These are phyloP conservation scores for Chlamydomonas applanata DNA, from an alignment of 139 green algal species.

Conservation along the genomic window DNA sequence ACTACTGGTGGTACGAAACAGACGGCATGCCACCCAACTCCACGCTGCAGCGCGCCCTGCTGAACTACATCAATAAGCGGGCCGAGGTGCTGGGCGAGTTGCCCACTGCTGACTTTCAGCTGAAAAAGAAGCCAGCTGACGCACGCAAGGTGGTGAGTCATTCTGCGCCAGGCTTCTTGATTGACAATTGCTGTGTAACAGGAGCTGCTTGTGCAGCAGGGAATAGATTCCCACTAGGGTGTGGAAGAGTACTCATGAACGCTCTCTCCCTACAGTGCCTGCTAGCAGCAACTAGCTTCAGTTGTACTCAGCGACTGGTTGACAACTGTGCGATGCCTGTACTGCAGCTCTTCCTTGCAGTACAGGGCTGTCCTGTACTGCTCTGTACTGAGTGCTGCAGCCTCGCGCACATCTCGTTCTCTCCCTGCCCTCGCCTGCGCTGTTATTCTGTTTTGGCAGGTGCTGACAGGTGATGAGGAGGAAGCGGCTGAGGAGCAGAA, in stretches of 20 bases:
- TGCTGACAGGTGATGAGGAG: neutral
- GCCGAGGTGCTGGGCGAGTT: constrained; percentile 14
- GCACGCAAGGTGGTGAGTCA: neutral
- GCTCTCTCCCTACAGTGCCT: too few relatives aligned
- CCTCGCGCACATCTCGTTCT: neutral
- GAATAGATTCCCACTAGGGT: too few relatives aligned
- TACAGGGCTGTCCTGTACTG: too few relatives aligned
- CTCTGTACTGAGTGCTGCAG: neutral
- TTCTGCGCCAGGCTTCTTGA: too few relatives aligned
- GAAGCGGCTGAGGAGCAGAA: neutral
- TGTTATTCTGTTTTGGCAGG: neutral
- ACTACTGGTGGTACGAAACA: neutral
- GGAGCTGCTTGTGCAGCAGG: too few relatives aligned
- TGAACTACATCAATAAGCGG: constrained; percentile 17
- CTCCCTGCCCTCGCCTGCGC: too few relatives aligned
- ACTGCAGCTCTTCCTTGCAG: too few relatives aligned
- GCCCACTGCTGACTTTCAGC: constrained; percentile 12
- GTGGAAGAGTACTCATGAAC: too few relatives aligned
- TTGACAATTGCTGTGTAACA: too few relatives aligned
- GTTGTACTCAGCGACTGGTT: too few relatives aligned
- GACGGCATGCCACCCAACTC: constrained; percentile 17
- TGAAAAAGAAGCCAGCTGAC: constrained; percentile 17
- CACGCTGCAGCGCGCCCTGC: constrained; percentile 27
- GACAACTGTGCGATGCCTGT: too few relatives aligned
- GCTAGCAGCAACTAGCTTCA: too few relatives aligned